Evolutionary conservation across 1,284 basidiomycete species (phyloP), one percentile per base, ranked within the genome.

Genomic region (Leccinum huronense): DNA sequence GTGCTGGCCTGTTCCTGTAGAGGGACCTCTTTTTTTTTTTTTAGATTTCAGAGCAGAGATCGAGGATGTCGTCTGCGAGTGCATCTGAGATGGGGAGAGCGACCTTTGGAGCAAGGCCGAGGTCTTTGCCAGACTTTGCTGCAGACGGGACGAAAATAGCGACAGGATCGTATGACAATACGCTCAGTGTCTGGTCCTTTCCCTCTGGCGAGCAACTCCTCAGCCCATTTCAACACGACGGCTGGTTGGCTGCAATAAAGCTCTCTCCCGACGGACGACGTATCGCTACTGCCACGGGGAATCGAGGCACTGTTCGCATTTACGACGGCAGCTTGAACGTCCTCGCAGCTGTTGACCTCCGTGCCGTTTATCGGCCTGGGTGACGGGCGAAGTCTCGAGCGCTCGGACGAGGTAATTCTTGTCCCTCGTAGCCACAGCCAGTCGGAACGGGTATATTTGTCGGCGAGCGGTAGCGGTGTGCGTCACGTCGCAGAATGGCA

Each of bases 31-130:
- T 77, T 58, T 84, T 84, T 62, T 23, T 23, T 23, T 23, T 23
- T 23, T 23, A 23, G 23, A 94, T 85, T 69, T 93, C 87, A 55
- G 80, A 80, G 67, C 90, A 89, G 38, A 95, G 78, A 67, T 90
- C 88, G 51, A 86, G 82, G 62, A 97, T 85, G 63, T 89, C 85
- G 63, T 94, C 89, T 66, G 89, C 88, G 51, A 97, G 80, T 34
- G 80, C 72, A 30, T 88, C 83, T 65, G 86, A 87, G 75, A 94
- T 87, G 67, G 82, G 78, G 75, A 96, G 90, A 34, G 82, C 80
- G 23, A 97, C 85, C 64, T 84, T 87, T 6, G 90, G 89, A 0
- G 88, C 90, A 69, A 89, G 77, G 14, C 89, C 88, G 57, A 90
- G 79, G 63, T 89, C 87, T 64, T 84, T 83, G n/a, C 90, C 90